A percentile compares a stretch with the other conserved stretches of the same genome.
phyloP scores from a whole-genome alignment of 1,284 basidiomycete genomes.

The Austroboletus sp. region DNA sequence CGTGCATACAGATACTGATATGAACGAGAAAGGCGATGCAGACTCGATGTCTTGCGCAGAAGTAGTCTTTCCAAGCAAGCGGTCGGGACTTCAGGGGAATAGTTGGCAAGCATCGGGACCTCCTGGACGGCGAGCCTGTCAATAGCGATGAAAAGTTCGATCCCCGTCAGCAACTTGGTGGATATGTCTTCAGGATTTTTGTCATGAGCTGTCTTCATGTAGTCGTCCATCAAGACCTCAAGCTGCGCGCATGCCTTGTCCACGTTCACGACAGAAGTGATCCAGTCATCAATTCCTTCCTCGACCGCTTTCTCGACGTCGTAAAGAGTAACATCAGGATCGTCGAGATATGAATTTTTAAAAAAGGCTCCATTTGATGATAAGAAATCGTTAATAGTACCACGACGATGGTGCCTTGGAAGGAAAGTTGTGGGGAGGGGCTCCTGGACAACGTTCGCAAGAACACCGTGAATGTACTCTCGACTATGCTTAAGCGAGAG shows the following conservation, averaged over 20 bases:
- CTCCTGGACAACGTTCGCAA: not conserved
- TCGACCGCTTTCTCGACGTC: not conserved
- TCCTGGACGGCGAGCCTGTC: conserved; percentile 34
- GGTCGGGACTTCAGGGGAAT: conserved; percentile 41
- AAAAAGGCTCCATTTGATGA: conserved; percentile 7
- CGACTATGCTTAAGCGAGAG: not conserved
- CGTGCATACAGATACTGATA: conserved; percentile 29
- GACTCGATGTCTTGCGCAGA: not conserved
- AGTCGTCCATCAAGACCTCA: not conserved
- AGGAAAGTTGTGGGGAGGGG: not conserved
- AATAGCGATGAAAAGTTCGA: conserved; percentile 43
- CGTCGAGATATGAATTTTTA: not conserved
- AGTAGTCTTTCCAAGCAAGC: not conserved
- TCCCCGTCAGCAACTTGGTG: conserved; percentile 37
- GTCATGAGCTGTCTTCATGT: not conserved
- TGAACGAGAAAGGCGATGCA: conserved; percentile 28
- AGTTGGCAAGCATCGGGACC: conserved; percentile 37
- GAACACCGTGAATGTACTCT: not conserved
- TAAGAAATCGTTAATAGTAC: conserved; percentile 11
- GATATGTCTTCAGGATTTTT: not conserved
- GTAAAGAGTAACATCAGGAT: conserved; percentile 19
- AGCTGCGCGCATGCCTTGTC: conserved; percentile 9
- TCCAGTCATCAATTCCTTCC: not conserved
- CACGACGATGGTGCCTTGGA: not conserved
- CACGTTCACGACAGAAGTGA: not conserved